Conservation (phyloP, 192 early-diverging fungal species). For the Irineochytrium annulatum region DNA sequence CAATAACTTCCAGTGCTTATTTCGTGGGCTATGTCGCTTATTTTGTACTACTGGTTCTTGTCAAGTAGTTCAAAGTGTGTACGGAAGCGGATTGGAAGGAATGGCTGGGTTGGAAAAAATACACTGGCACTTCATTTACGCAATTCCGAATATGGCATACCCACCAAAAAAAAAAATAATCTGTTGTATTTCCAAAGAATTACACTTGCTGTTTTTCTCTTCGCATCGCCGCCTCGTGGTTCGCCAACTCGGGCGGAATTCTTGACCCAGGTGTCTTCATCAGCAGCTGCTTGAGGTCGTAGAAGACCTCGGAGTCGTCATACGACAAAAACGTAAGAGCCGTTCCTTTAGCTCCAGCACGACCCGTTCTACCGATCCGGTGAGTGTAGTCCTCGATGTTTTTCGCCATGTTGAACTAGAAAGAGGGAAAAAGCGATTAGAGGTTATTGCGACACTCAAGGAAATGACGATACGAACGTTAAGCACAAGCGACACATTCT, state of each 20-base stretch:
- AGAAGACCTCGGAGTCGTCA: slow-evolving; percentile 83
- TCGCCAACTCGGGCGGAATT: slow-evolving; percentile 79
- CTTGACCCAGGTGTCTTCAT: slow-evolving; percentile 71
- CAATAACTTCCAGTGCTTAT: too few relatives aligned
- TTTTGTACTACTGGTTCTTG: too few relatives aligned
- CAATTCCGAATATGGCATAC: neutral
- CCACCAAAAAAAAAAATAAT: too few relatives aligned
- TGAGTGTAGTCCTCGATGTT: slow-evolving; percentile 85
- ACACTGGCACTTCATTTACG: neutral
- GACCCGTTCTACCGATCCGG: slow-evolving; percentile 96
- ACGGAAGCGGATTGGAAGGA: too few relatives aligned
- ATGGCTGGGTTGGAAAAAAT: too few relatives aligned
- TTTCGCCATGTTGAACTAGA: neutral
- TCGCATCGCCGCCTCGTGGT: slow-evolving; percentile 49
- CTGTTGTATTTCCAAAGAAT: too few relatives aligned
- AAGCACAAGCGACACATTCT: slow-evolving; percentile 92
- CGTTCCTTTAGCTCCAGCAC: slow-evolving; percentile 88
- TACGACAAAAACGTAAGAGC: slow-evolving; percentile 84
- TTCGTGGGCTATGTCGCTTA: too few relatives aligned
- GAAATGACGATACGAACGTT: slow-evolving; percentile 99
- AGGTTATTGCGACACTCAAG: slow-evolving; percentile 85
- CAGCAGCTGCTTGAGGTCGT: slow-evolving; percentile 73
- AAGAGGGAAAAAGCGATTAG: slow-evolving; percentile 14
- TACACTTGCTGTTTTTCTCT: slow-evolving; percentile 1
- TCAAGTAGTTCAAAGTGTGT: too few relatives aligned